Evolutionary conservation across 2,329 filamentous ascomycete species (phyloP).

Genomic region (Phaeoacremonium minimum): DNA sequence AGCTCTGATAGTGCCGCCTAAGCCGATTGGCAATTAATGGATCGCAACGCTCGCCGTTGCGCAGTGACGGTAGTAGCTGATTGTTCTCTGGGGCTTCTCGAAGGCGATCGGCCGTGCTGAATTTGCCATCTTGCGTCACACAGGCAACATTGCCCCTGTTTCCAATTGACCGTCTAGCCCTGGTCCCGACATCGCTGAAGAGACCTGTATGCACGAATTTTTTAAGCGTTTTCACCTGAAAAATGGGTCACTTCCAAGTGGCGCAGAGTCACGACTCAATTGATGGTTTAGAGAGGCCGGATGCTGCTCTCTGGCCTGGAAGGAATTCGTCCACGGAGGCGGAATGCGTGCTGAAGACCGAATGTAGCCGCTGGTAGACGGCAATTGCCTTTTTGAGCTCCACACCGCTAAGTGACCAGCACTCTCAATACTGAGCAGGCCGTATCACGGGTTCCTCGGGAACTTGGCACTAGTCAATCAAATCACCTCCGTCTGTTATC

Average conservation of each 20-base stretch:
- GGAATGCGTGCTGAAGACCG: conserved; percentile 15
- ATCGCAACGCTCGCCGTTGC: background rate
- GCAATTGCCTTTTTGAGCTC: too few species aligned
- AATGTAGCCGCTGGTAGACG: conserved; percentile 19
- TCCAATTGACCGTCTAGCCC: too few species aligned
- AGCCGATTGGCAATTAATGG: background rate
- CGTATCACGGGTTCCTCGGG: too few species aligned
- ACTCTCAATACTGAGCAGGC: too few species aligned
- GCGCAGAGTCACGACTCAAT: background rate
- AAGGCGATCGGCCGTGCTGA: background rate
- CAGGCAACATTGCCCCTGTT: too few species aligned
- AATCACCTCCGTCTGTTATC: too few species aligned
- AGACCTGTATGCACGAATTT: too few species aligned
- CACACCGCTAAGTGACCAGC: too few species aligned
- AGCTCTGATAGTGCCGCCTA: background rate
- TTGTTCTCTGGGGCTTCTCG: too few species aligned
- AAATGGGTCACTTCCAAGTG: background rate
- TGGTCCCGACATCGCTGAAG: background rate
- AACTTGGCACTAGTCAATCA: too few species aligned
- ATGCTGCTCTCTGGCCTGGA: background rate
- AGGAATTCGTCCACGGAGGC: conserved; percentile 8
- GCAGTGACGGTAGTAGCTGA: too few species aligned
- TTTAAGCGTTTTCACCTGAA: background rate
- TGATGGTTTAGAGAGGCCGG: background rate
- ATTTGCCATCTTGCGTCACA: too few species aligned